Evolutionary conservation across 148 eudicot genomes (phyloP).

Genomic region (Rhododendron vialii): DNA sequence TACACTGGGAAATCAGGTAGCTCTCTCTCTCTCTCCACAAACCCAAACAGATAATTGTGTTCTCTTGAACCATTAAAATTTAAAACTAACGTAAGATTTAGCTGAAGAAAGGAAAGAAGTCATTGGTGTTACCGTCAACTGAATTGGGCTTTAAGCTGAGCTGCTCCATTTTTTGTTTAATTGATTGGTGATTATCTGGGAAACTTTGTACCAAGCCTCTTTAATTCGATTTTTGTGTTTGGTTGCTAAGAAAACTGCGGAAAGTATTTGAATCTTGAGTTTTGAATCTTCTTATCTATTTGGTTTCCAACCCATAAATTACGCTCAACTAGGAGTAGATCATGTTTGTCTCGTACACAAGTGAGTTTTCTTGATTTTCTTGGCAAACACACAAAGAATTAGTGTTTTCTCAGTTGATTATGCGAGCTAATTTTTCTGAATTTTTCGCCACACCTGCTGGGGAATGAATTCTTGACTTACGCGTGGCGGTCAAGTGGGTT

Average conservation of each 20-base stretch:
- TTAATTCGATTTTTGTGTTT: background rate
- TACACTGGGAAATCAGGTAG: conserved; percentile 4
- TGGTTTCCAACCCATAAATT: background rate
- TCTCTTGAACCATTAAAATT: background rate
- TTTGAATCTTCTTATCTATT: background rate
- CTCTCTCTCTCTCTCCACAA: no score
- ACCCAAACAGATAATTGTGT: background rate
- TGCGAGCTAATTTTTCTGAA: background rate
- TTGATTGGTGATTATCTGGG: background rate
- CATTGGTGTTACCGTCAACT: background rate
- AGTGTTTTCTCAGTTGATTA: background rate
- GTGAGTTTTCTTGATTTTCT: background rate
- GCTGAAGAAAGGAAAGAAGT: background rate
- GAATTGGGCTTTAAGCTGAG: background rate
- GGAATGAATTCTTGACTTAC: background rate
- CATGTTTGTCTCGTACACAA: background rate
- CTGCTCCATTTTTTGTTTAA: background rate
- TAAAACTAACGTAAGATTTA: background rate
- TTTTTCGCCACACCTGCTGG: background rate
- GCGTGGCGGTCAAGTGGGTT: background rate
- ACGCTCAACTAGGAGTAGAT: background rate
- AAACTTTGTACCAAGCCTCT: background rate
- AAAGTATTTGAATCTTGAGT: background rate
- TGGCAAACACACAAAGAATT: background rate
- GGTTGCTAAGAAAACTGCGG: background rate